A percentile compares a stretch with the other conserved stretches of the same genome.
Conservation (phyloP, 1,284 basidiomycete species). For the Thelephora terrestris region DNA sequence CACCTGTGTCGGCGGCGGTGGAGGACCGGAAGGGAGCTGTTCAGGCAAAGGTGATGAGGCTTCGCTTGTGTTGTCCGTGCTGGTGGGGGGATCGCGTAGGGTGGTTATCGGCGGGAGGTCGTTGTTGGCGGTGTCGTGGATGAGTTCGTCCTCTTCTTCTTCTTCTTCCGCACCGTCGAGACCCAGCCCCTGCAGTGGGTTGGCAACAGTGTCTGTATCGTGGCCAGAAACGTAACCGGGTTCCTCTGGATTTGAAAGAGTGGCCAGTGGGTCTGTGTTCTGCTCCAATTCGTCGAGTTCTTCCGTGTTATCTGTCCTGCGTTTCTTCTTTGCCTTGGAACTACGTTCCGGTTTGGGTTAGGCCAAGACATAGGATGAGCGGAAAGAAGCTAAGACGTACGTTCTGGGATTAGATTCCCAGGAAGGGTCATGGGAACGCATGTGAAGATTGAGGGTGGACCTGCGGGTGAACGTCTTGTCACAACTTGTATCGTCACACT, state of each 20-base stretch:
- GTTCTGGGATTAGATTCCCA: constrained; percentile 75
- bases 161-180: constrained; percentile 21
- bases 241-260: constrained; percentile 42
- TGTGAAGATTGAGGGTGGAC: constrained; percentile 71
- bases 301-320: constrained; percentile 40
- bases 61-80: constrained; percentile 1
- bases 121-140: constrained; percentile 13
- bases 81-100: neutral
- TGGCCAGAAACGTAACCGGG: constrained; percentile 13
- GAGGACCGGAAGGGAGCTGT: constrained; percentile 10
- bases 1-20: constrained; percentile 29
- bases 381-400: constrained; percentile 33
- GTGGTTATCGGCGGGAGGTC: constrained; percentile 11
- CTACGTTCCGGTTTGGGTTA: constrained; percentile 39
- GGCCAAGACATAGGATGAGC: neutral
- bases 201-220: constrained; percentile 50
- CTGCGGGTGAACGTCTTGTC: constrained; percentile 79
- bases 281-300: constrained; percentile 46
- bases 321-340: constrained; percentile 60
- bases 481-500: constrained; percentile 68
- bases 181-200: constrained; percentile 34
- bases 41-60: neutral
- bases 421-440: constrained; percentile 71
- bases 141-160: constrained; percentile 24
- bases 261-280: constrained; percentile 61